phyloP scores from a whole-genome alignment of 768 basidiomycete species.

The Lactifluus echinatus region DNA sequence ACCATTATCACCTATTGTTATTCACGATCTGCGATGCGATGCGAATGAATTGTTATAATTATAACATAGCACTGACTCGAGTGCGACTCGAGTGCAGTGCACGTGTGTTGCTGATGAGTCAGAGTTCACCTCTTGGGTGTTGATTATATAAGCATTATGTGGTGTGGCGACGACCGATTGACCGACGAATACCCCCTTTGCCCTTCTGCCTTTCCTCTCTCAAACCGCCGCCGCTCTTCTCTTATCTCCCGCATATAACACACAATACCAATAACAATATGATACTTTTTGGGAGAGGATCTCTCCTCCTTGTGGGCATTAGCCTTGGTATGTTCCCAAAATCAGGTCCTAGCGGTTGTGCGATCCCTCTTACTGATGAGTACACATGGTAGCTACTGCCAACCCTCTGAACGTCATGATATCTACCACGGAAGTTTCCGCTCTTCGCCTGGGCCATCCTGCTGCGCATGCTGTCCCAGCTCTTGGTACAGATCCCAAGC shows the following conservation, averaged over 20 bases:
- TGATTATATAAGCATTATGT: neutral
- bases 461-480: neutral
- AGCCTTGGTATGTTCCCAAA: conserved; percentile 11
- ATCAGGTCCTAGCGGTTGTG: neutral
- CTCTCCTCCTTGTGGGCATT: conserved; percentile 2
- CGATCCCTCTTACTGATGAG: neutral
- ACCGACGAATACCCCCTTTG: neutral
- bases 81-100: no score
- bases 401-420: conserved; percentile 9
- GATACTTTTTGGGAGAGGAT: neutral
- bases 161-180: neutral
- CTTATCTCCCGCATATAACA: no score
- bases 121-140: no score
- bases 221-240: neutral
- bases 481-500: neutral
- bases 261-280: neutral
- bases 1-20: neutral
- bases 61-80: no score
- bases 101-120: no score
- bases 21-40: no score
- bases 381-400: conserved; percentile 4
- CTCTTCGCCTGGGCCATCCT: conserved; percentile 15
- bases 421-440: conserved; percentile 6
- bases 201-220: neutral
- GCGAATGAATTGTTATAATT: no score